These are phyloP conservation scores for Astrephomene gubernaculifera DNA, from an alignment of 139 green algal genomes.

Conservation along the genomic window DNA sequence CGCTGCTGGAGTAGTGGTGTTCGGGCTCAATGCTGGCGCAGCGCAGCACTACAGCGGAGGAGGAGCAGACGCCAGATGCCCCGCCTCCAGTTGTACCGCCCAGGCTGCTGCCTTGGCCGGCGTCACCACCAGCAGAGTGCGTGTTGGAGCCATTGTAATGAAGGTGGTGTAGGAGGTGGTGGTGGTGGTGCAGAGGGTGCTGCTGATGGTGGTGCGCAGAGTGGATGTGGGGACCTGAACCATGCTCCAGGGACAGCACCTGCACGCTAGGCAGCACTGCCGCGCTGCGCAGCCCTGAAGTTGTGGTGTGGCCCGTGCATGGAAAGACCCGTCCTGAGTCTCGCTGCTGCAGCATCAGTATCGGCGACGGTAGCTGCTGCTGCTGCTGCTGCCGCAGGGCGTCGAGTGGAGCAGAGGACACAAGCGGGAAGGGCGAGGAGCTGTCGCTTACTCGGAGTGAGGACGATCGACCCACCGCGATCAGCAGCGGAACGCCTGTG, in stretches of 20 bases:
- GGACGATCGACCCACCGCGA: neutral
- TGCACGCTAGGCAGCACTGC: conserved; percentile 24
- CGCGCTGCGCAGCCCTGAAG: neutral
- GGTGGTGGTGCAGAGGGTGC: neutral
- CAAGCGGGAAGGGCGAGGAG: neutral
- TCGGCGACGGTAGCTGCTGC: neutral
- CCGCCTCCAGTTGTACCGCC: no score
- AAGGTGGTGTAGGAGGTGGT: neutral
- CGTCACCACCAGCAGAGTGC: neutral
- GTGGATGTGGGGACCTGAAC: neutral
- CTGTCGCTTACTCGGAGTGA: neutral
- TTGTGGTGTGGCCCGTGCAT: neutral
- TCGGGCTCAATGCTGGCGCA: no score
- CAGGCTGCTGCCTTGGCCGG: no score
- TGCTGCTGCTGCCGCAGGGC: conserved; percentile 1
- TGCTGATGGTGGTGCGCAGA: neutral
- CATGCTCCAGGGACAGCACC: neutral
- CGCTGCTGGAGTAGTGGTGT: no score
- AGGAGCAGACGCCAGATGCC: neutral
- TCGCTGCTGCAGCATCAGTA: conserved; percentile 19
- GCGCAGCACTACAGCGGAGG: neutral
- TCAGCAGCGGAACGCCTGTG: neutral
- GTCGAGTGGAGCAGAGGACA: neutral
- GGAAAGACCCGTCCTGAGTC: neutral
- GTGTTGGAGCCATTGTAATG: neutral